Evolutionary conservation across 2,329 filamentous ascomycete genomes (phyloP), one percentile per base, ranked within the genome.

Genomic region (Ceratocystis lukuohia): DNA sequence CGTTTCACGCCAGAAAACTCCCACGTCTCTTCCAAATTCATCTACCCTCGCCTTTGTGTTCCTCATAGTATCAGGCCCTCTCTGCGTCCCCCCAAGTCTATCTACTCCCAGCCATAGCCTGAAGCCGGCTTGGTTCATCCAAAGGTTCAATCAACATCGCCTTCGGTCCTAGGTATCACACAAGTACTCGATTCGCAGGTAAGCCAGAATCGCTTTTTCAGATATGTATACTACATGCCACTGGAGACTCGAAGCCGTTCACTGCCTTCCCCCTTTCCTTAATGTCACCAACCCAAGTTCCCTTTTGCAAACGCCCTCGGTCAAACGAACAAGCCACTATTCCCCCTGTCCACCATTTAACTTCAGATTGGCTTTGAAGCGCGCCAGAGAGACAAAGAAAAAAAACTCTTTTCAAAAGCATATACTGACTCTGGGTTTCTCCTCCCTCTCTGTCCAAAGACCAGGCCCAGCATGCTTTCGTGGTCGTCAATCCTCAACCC

Each of bases 401-500:
- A 5, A 22, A 57, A 8, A 5, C 12, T 33, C 7, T 4, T 17
- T 22, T 17, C 25, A 7, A 17, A n/a, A n/a, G 25, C 2, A 57
- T 20, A 3, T 57, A 20, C 53, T 57, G n/a, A 57, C 53, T n/a
- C 17, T 7, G 5, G 6, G 17, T 57, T 30, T 28, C 33, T 17
- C 7, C 12, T 57, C 28, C 25, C 48, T 53, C 25, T 17, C 25
- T 53, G 8, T 10, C 30, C 28, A 30, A 30, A 57, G 33, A 22
- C 33, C 53, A 57, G 7, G 28, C 28, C 53, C 10, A 57, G 2
- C 28, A 88, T 88, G 86, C 74, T 87, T 68, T 84, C 86, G 61
- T 79, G 88, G 70, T 79, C 83, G 46, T 85, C 83, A 70, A 79
- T 89, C 71, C 81, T 88, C 72, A 89, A 88, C 73, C 86, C 86